Evolutionary conservation across 345 rosid genomes (phyloP), one percentile per base, ranked within the genome.

Genomic region (Hypericum perforatum): DNA sequence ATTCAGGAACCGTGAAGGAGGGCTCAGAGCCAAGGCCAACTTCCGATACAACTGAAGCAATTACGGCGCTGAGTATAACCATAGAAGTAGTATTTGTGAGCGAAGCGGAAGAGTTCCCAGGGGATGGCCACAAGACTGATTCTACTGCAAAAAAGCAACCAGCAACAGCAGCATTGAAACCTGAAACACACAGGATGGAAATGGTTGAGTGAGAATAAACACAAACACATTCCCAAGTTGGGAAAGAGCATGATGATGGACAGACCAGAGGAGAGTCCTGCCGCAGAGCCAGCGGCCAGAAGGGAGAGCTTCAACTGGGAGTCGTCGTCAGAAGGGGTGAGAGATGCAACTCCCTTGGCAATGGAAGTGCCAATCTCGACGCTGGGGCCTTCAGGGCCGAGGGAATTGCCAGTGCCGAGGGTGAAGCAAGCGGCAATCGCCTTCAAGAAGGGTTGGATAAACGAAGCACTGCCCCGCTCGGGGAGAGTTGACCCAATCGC

Each of bases 381-480:
- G 59, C 94, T 84, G 11, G 97, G 95, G 52, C 97, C 97, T 76
- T 90, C 97, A 1, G 97, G 95, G 2, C 97, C 97, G 49, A 90
- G 67, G 7, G 97, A 90, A 66, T 84, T 90, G 6, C 97, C 97
- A 9, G 94, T 86, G 7, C 95, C 95, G 7, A 90, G 89, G 9
- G 97, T 90, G 54, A 86, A 75, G 62, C 89, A 82, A 42, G 95
- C 97, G 6, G 95, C 85, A 48, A 74, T 69, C 2, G 95, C 69
- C 63, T 90, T 90, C 42, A 86, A 60, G 50, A 90, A 41, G 8
- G 90, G 86, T n/a, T n/a, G n/a, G n/a, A n/a, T n/a, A n/a, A n/a
- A 54, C 74, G 72, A 60, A 86, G 11, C 11, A 74, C 82, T 0
- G 71, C 75, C 69, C 65, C 66, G 41, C 29, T 37, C 52, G 29